These are phyloP conservation scores for Plasmodium chabaudi DNA, from an alignment of 169 alveolate genomes.

Conservation along the genomic window DNA sequence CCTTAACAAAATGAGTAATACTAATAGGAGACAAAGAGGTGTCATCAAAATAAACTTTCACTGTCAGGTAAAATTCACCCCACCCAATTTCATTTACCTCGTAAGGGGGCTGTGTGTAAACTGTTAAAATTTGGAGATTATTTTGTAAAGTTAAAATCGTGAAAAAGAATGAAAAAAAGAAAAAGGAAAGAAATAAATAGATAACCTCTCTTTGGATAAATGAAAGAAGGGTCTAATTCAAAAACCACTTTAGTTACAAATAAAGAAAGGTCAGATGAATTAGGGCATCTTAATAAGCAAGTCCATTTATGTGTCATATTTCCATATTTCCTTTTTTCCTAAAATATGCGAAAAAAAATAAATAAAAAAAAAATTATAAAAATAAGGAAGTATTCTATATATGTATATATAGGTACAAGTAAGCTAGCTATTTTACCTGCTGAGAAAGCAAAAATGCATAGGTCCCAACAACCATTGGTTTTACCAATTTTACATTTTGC, in stretches of 20 bases:
- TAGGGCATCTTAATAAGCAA: constrained; percentile 92
- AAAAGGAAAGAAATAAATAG: neutral
- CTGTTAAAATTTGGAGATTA: constrained; percentile 11
- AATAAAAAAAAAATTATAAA: neutral
- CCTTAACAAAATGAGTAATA: constrained; percentile 81
- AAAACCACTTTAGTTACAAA: constrained; percentile 92
- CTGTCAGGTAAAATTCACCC: constrained; percentile 87
- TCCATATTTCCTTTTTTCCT: constrained; percentile 92
- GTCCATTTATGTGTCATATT: constrained; percentile 94
- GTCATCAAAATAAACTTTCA: constrained; percentile 82
- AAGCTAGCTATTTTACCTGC: constrained; percentile 7
- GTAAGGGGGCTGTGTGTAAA: constrained; percentile 84
- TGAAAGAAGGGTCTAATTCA: constrained; percentile 93
- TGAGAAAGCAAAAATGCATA: constrained; percentile 81
- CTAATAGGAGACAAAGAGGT: constrained; percentile 82
- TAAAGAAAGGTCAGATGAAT: constrained; percentile 91
- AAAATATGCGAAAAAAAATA: constrained; percentile 15
- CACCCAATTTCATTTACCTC: constrained; percentile 88
- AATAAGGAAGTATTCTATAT: neutral
- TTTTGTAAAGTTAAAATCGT: neutral
- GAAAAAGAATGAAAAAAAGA: neutral
- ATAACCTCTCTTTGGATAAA: constrained; percentile 89
- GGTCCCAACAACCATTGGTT: constrained; percentile 82
- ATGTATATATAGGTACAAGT: constrained; percentile 8
- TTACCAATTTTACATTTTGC: constrained; percentile 80